Conservation (phyloP, 345 rosid species). For the Linum usitatissimum region DNA sequence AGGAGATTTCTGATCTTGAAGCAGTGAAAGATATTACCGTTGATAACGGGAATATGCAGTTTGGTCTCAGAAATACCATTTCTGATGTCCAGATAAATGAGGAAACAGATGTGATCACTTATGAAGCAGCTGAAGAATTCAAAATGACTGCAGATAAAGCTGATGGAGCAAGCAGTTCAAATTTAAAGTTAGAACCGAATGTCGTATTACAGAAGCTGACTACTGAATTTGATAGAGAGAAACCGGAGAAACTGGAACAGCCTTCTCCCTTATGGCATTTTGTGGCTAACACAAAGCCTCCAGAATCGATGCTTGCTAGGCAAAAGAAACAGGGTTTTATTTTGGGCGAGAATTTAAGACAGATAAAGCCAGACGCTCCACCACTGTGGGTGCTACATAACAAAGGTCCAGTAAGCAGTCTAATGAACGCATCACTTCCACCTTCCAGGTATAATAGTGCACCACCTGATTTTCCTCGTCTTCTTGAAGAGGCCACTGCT, state of each 20-base stretch:
- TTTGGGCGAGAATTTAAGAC: conserved; percentile 41
- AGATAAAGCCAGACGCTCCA: conserved; percentile 59
- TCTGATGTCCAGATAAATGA: conserved; percentile 25
- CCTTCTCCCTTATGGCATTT: conserved; percentile 42
- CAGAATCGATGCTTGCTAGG: conserved; percentile 38
- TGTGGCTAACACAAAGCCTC: conserved; percentile 30
- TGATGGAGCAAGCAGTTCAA: conserved; percentile 25
- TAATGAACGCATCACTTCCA: conserved; percentile 74
- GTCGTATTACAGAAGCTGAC: conserved; percentile 21
- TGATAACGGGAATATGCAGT: conserved; percentile 54
- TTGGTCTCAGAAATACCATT: conserved; percentile 18
- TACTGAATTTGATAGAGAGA: conserved; percentile 30
- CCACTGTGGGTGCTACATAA: conserved; percentile 86
- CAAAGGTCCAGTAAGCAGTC: conserved; percentile 65
- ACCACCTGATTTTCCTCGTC: conserved; percentile 46
- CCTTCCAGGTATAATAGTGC: conserved; percentile 74
- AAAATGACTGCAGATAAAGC: conserved; percentile 35
- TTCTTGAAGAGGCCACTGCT: conserved; percentile 42
- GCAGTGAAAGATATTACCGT: conserved; percentile 76
- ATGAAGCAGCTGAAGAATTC: conserved; percentile 26
- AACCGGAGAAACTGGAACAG: conserved; percentile 40
- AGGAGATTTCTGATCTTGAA: conserved; percentile 36
- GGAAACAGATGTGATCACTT: conserved; percentile 29
- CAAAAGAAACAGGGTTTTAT: conserved; percentile 60
- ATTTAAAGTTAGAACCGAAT: conserved; percentile 32